Conservation (phyloP, 148 eudicot species). For the Vaccinium darrowii region DNA sequence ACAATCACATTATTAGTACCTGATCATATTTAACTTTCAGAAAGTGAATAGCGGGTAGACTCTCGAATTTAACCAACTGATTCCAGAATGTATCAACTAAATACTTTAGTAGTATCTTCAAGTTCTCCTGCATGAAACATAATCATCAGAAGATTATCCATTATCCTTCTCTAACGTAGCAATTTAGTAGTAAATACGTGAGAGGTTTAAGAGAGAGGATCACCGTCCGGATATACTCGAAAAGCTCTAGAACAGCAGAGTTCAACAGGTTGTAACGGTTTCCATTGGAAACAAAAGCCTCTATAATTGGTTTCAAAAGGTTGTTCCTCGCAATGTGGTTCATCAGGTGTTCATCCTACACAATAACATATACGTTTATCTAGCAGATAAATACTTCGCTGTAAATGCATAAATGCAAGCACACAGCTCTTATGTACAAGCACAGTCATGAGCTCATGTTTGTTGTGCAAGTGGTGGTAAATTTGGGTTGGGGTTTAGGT, state of each 20-base stretch:
- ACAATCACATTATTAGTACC: slow-evolving; percentile 37
- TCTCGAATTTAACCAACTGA: slow-evolving; percentile 68
- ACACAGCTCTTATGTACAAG: neutral
- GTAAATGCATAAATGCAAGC: neutral
- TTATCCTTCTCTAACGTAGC: neutral
- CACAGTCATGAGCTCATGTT: neutral
- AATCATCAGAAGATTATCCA: slow-evolving; percentile 6
- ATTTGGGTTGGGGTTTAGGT: neutral
- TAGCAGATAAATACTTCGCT: neutral
- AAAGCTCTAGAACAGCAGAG: slow-evolving; percentile 88
- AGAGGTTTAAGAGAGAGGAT: slow-evolving; percentile 3
- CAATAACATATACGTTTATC: slow-evolving; percentile 14
- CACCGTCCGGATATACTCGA: slow-evolving; percentile 85
- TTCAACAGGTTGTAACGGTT: slow-evolving; percentile 80
- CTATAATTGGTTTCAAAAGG: slow-evolving; percentile 81
- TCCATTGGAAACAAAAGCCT: slow-evolving; percentile 86
- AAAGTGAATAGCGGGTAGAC: slow-evolving; percentile 48
- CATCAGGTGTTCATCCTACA: slow-evolving; percentile 90
- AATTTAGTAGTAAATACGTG: slow-evolving; percentile 14
- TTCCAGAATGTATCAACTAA: slow-evolving; percentile 82
- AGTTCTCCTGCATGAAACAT: slow-evolving; percentile 64
- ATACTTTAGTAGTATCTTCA: slow-evolving; percentile 70
- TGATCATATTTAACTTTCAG: slow-evolving; percentile 89
- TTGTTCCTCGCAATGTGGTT: slow-evolving; percentile 78
- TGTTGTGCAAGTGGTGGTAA: neutral